phyloP scores from a whole-genome alignment of 148 eudicot species.

The Agrostemma githago region DNA sequence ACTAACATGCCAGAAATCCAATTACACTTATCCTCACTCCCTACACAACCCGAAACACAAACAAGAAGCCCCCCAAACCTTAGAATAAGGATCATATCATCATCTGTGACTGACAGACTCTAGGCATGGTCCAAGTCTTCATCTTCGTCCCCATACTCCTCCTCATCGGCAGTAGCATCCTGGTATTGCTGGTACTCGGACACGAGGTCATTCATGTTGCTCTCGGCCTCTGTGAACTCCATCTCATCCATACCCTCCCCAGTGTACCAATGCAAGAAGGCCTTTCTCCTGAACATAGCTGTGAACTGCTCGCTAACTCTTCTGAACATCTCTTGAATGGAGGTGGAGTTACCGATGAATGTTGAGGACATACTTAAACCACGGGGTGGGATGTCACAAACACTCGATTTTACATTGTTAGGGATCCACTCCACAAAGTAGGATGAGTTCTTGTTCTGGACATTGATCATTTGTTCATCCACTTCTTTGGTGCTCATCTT shows the following conservation, averaged over 20 bases:
- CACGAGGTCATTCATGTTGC: slow-evolving; percentile 82
- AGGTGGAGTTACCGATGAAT: slow-evolving; percentile 69
- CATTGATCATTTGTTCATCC: slow-evolving; percentile 65
- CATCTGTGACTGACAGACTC: neutral
- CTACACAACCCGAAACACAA: slow-evolving; percentile 14
- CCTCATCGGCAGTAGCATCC: slow-evolving; percentile 83
- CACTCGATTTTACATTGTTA: slow-evolving; percentile 73
- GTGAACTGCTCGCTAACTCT: slow-evolving; percentile 79
- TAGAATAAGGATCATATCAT: neutral
- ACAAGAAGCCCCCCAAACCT: slow-evolving; percentile 12
- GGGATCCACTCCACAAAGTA: slow-evolving; percentile 87
- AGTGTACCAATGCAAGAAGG: slow-evolving; percentile 89
- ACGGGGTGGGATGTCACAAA: slow-evolving; percentile 74
- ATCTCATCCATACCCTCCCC: slow-evolving; percentile 94
- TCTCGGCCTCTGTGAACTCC: slow-evolving; percentile 91
- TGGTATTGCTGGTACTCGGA: slow-evolving; percentile 87
- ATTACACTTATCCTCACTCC: neutral
- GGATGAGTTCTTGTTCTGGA: slow-evolving; percentile 71
- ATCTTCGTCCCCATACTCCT: slow-evolving; percentile 63
- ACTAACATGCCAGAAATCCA: slow-evolving; percentile 20
- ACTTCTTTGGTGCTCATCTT: slow-evolving; percentile 74
- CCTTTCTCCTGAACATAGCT: slow-evolving; percentile 85
- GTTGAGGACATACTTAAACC: slow-evolving; percentile 73
- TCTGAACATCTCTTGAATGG: slow-evolving; percentile 75
- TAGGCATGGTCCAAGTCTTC: slow-evolving; percentile 33